Evolutionary conservation across 768 basidiomycete genomes (phyloP).

Genomic region (Mycena sanguinolenta): DNA sequence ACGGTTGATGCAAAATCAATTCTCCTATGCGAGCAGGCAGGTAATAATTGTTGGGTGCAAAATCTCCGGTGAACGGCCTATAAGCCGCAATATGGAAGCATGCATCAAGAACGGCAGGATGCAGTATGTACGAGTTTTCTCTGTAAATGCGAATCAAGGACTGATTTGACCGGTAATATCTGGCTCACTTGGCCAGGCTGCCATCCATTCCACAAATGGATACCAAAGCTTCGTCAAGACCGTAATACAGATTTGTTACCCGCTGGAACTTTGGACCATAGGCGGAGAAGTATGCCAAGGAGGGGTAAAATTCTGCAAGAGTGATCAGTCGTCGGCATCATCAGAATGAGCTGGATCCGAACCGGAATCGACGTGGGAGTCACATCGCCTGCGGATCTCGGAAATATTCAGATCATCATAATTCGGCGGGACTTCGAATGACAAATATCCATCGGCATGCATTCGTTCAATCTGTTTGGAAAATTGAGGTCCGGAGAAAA

Average conservation of each 20-base stretch:
- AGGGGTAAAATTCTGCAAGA: conserved; percentile 11
- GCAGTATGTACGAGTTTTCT: conserved; percentile 9
- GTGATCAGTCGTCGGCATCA: neutral
- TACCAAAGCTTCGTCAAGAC: conserved; percentile 8
- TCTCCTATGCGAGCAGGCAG: conserved; percentile 46
- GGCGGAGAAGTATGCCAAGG: conserved; percentile 12
- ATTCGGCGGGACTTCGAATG: neutral
- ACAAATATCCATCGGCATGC: conserved; percentile 21
- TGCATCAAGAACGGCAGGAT: conserved; percentile 45
- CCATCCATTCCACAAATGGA: conserved; percentile 21
- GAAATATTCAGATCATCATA: conserved; percentile 5
- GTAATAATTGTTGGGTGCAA: conserved; percentile 47
- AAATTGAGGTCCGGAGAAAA: too few relatives aligned
- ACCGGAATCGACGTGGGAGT: conserved; percentile 18
- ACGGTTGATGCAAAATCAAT: conserved; percentile 38
- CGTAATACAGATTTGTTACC: conserved; percentile 4
- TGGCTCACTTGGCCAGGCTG: conserved; percentile 23
- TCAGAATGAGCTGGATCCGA: neutral
- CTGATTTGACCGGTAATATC: conserved; percentile 5
- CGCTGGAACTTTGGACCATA: conserved; percentile 24
- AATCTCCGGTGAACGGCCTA: conserved; percentile 45
- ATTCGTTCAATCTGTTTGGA: conserved; percentile 8
- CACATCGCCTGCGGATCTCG: conserved; percentile 8
- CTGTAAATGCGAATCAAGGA: conserved; percentile 7
- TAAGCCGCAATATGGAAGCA: conserved; percentile 50